These are phyloP conservation scores for Cladosporium velox DNA, from an alignment of 2,329 filamentous ascomycete species.

Conservation along the genomic window DNA sequence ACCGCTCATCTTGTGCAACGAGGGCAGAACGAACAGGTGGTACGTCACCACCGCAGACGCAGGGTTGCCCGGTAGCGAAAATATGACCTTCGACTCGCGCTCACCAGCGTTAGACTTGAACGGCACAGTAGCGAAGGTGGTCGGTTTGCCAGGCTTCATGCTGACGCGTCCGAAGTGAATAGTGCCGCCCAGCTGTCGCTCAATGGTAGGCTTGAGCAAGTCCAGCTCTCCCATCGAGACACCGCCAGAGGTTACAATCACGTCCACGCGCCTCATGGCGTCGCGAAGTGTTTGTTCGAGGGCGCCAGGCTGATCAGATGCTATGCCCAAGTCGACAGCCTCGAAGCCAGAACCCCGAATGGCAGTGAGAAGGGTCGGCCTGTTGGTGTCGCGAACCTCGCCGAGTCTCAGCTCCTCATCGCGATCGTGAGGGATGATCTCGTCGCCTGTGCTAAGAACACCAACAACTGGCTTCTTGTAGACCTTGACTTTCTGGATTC, in stretches of 20 bases:
- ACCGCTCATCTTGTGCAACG: constrained; percentile 75
- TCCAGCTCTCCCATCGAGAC: constrained; percentile 98
- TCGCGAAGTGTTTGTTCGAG: constrained; percentile 77
- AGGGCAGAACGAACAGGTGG: constrained; percentile 89
- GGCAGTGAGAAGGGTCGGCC: constrained; percentile 81
- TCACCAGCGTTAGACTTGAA: constrained; percentile 56
- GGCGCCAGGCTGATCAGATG: constrained; percentile 68
- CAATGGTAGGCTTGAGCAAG: constrained; percentile 92
- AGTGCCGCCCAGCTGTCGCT: constrained; percentile 81
- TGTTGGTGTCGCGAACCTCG: constrained; percentile 91
- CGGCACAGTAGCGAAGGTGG: constrained; percentile 89
- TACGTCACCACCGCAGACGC: constrained; percentile 91
- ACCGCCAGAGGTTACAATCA: constrained; percentile 89
- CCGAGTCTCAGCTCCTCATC: constrained; percentile 67
- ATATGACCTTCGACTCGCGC: constrained; percentile 70
- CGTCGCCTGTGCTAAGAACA: constrained; percentile 90
- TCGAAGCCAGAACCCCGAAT: constrained; percentile 73
- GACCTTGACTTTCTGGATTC: constrained; percentile 68
- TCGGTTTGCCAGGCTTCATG: constrained; percentile 98
- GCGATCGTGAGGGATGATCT: constrained; percentile 76
- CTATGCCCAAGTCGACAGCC: constrained; percentile 83
- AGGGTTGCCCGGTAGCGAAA: constrained; percentile 90
- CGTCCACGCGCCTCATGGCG: constrained; percentile 72
- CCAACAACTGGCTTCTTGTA: constrained; percentile 79
- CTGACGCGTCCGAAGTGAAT: constrained; percentile 95